phyloP scores from a whole-genome alignment of 108 stramenopile species.

The Chaetoceros tenuissimus region DNA sequence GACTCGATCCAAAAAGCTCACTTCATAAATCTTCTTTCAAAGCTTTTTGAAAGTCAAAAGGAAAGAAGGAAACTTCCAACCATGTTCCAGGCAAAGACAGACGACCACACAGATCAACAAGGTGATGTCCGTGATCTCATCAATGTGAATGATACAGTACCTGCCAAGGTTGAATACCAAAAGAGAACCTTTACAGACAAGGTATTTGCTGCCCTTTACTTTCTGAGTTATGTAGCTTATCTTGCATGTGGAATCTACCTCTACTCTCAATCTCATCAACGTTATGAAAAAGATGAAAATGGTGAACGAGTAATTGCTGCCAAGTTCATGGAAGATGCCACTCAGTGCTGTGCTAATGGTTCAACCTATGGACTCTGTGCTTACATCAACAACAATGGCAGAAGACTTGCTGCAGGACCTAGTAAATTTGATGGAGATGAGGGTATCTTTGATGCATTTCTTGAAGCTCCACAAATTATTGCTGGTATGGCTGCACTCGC shows the following conservation, averaged over 20 bases:
- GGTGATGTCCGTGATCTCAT: too few relatives aligned
- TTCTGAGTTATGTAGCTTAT: background rate
- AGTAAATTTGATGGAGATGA: constrained; percentile 3
- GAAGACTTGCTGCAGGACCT: background rate
- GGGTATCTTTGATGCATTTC: constrained; percentile 10
- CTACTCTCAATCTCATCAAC: background rate
- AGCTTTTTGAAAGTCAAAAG: too few relatives aligned
- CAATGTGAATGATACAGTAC: background rate
- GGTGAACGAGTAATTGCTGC: background rate
- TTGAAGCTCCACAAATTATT: background rate
- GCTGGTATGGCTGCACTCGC: background rate
- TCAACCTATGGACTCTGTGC: background rate
- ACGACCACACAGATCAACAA: too few relatives aligned
- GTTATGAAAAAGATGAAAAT: background rate
- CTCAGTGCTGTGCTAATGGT: background rate
- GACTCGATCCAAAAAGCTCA: too few relatives aligned
- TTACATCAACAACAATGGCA: background rate
- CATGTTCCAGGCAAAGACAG: too few relatives aligned
- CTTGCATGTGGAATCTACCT: background rate
- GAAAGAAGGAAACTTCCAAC: too few relatives aligned
- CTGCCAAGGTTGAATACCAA: constrained; percentile 7
- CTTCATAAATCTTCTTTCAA: too few relatives aligned
- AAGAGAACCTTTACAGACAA: constrained; percentile 4
- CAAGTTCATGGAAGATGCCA: background rate
- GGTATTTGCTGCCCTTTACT: background rate